Percentiles rank a stretch among this genome's conserved stretches.
Evolutionary conservation across 1,139 yeast species (phyloP).

Genomic region (Pichia sp.): DNA sequence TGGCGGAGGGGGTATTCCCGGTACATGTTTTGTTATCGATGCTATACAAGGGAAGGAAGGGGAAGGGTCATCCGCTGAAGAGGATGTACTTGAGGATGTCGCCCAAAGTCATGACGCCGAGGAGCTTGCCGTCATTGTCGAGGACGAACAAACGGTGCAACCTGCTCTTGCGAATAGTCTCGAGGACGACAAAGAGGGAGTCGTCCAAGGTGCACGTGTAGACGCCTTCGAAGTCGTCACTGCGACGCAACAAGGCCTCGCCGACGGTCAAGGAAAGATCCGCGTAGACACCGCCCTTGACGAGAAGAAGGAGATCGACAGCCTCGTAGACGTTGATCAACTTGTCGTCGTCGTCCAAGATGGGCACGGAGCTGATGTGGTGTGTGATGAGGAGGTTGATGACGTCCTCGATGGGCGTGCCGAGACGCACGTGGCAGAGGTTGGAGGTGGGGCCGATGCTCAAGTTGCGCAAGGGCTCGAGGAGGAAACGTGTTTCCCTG

Average conservation of each 20-base stretch:
- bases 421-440: constrained; percentile 79
- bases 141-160: constrained; percentile 91
- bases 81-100: constrained; percentile 84
- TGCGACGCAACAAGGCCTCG: constrained; percentile 89
- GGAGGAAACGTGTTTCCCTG: constrained; percentile 83
- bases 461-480: constrained; percentile 69
- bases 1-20: not conserved
- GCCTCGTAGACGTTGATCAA: constrained; percentile 93
- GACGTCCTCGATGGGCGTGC: constrained; percentile 91
- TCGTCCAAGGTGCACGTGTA: constrained; percentile 91
- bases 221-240: constrained; percentile 97
- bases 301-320: constrained; percentile 86
- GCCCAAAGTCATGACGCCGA: constrained; percentile 85
- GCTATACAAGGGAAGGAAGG: not conserved
- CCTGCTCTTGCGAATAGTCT: constrained; percentile 86
- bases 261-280: constrained; percentile 92
- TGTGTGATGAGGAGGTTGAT: constrained; percentile 75
- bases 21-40: not conserved
- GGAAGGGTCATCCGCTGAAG: constrained; percentile 21
- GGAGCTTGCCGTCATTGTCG: constrained; percentile 68
- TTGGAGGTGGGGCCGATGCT: constrained; percentile 55
- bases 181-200: constrained; percentile 85
- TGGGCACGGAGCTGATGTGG: constrained; percentile 88
- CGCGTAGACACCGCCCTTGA: constrained; percentile 91
- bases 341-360: constrained; percentile 65